A percentile compares a stretch with the other conserved stretches of the same genome.
Conservation (phyloP, 1,139 yeast species). For the Yamadazyma friedrichii region DNA sequence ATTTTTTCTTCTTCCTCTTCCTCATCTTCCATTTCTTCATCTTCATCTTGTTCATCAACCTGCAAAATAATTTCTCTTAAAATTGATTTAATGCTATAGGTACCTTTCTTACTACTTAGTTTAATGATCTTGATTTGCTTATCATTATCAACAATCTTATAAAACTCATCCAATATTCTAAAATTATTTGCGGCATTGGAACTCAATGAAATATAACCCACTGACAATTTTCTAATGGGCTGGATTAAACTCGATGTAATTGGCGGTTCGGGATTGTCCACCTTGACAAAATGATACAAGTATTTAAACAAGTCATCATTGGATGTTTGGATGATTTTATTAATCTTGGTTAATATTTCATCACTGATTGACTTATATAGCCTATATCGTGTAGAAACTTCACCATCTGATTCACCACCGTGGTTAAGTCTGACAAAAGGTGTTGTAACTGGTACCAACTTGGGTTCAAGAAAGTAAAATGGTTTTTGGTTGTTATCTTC, state of each 20-base stretch:
- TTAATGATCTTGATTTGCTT: slow-evolving; percentile 29
- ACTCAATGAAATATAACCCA: slow-evolving; percentile 51
- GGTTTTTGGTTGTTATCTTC: slow-evolving; percentile 2
- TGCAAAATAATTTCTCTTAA: slow-evolving; percentile 40
- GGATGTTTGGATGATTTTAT: slow-evolving; percentile 33
- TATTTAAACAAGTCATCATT: slow-evolving; percentile 23
- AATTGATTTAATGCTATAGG: slow-evolving; percentile 36
- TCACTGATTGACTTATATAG: slow-evolving; percentile 30
- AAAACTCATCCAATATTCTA: slow-evolving; percentile 45
- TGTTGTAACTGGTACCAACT: neutral
- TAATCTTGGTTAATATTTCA: slow-evolving; percentile 6
- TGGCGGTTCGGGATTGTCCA: neutral
- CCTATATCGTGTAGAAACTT: slow-evolving; percentile 25
- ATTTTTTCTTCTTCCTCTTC: slow-evolving; percentile 7
- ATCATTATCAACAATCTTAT: slow-evolving; percentile 15
- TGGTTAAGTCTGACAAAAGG: neutral
- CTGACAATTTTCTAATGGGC: slow-evolving; percentile 26
- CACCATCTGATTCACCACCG: neutral
- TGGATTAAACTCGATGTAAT: slow-evolving; percentile 1
- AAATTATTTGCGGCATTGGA: slow-evolving; percentile 59
- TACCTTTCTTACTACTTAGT: slow-evolving; percentile 41
- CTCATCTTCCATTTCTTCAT: slow-evolving; percentile 7
- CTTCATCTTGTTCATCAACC: slow-evolving; percentile 12
- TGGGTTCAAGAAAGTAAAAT: slow-evolving; percentile 3
- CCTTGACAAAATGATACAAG: slow-evolving; percentile 9